Base-by-base conservation (phyloP, 2,329 filamentous ascomycete species). In the Colletotrichum cereale region DNA sequence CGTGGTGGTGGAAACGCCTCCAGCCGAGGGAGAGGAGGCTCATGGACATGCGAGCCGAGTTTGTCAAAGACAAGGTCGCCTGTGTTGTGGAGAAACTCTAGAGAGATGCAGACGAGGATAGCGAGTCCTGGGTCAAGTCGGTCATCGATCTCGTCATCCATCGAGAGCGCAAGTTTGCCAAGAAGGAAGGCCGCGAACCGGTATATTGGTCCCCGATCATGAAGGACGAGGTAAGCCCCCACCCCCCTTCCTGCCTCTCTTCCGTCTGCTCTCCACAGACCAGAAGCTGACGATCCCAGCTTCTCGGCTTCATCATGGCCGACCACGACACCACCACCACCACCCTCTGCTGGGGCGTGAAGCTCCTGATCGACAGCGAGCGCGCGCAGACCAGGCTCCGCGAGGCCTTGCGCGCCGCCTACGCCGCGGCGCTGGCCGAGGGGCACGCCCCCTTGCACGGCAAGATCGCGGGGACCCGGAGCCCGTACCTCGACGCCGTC, bases 401-500 rank as follows among this genome's bases (percentile, higher is more conserved):
- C 11, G 10, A 50, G 14, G 18, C 26, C 3, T 69, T 73, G 2
- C 56, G 57, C 14, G 26, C 38, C 5, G 21, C 16, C 5, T 48
- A 69, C 8, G 11, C 50, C 2, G 18, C 56, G 0, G 80, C 80
- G 0, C 8, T 66, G 0, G 24, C 52, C 0, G 48, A 57, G 21
- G 26, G 8, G 2, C 62, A 56, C 8, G 8, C n/a, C 7, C 67
- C 70, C 5, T 62, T 38, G 0, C 40, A 66, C 14, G 0, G 14
- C 5, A 50, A 69, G n/a, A 76, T 83, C 16, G 73, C 73, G 0
- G 44, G 58, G 1, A 50, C 73, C 0, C 58, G 14, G 16, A 63
- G 81, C 2, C 78, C 79, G 0, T 83, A 81, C 65, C 74, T 83
- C 6, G 82, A 83, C 21, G 81, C 81, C 4, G 76, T 79, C 10